Evolutionary conservation across 805 yeast species (phyloP), one percentile per base, ranked within the genome.

Genomic region (Wickerhamiella sorbophila): DNA sequence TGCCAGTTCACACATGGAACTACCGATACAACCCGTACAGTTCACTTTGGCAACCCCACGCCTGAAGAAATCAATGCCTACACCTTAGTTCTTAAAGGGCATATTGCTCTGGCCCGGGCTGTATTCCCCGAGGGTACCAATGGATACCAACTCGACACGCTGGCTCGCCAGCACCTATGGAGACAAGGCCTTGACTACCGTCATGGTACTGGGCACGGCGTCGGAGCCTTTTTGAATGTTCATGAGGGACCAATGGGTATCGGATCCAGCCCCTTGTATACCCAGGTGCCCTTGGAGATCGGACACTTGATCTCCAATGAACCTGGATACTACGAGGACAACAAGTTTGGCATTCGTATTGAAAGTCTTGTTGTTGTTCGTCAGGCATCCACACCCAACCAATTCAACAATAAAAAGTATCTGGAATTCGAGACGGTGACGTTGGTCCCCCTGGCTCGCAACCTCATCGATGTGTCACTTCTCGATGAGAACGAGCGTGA

Each of bases 181-280:
- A 66, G 74, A 32, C 68, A 75, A 40, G 97, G 97, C 0, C 65
- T 84, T 38, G 91, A 83, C 57, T 91, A 82, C 58, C 74, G 78
- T 48, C 98, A 91, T 60, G 97, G 98, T 8, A 85, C 97, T 0
- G 95, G 97, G 1, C 98, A 91, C 60, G 98, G 98, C 4, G 81
- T 91, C n/a, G 97, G 95, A 2, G 71, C 87, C 17, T 88, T 71
- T 57, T 74, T 93, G 36, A 79, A 80, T 58, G 97, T 91, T 15
- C 98, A 91, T 58, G 95, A 93, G 55, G 91, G 93, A 0, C 97
- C 97, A 1, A 71, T 88, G 42, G 94, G 87, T 14, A 75, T 91
- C 45, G 83, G 52, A n/a, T 44, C 45, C 41, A 19, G 47, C 20
- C 9, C 27, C 10, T 49, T 48, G 80, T 66, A 69, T 52, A 62